Evolutionary conservation across 148 eudicot genomes (phyloP).

Genomic region (Persicaria tinctoria): DNA sequence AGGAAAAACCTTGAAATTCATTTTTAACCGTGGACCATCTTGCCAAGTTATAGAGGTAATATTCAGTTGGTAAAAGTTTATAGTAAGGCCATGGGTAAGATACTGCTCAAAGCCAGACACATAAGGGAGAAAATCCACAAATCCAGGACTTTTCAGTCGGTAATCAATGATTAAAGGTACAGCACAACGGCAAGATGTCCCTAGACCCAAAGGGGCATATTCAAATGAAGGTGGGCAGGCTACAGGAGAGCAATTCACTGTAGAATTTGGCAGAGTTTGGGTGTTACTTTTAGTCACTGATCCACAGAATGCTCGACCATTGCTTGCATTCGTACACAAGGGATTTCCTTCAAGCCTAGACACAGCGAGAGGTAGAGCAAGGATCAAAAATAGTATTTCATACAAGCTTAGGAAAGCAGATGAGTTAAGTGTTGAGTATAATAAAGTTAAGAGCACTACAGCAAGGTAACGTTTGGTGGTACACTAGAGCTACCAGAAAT

Average conservation of each 20-base stretch:
- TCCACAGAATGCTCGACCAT: constrained; percentile 32
- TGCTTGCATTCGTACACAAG: constrained; percentile 40
- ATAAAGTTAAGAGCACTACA: constrained; percentile 38
- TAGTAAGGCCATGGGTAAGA: constrained; percentile 38
- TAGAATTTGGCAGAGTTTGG: constrained; percentile 24
- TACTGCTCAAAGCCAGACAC: constrained; percentile 37
- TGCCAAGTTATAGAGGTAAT: constrained; percentile 75
- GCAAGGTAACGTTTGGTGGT: constrained; percentile 56
- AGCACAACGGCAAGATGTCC: constrained; percentile 74
- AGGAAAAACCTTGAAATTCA: constrained; percentile 79
- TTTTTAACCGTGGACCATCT: constrained; percentile 76
- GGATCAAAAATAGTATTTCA: not conserved
- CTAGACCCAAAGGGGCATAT: constrained; percentile 47
- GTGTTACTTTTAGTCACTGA: not conserved
- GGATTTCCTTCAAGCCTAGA: constrained; percentile 80
- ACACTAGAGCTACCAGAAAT: constrained; percentile 47
- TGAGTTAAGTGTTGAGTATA: not conserved
- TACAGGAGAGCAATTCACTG: constrained; percentile 33
- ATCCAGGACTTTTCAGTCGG: constrained; percentile 85
- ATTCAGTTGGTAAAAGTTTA: constrained; percentile 48
- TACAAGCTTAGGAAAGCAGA: not conserved
- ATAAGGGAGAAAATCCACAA: constrained; percentile 63
- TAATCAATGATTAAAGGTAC: constrained; percentile 71
- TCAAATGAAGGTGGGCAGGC: constrained; percentile 60
- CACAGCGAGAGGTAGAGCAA: constrained; percentile 1